These are phyloP conservation scores for Moricandia arvensis DNA, from an alignment of 345 rosid species.

Conservation along the genomic window DNA sequence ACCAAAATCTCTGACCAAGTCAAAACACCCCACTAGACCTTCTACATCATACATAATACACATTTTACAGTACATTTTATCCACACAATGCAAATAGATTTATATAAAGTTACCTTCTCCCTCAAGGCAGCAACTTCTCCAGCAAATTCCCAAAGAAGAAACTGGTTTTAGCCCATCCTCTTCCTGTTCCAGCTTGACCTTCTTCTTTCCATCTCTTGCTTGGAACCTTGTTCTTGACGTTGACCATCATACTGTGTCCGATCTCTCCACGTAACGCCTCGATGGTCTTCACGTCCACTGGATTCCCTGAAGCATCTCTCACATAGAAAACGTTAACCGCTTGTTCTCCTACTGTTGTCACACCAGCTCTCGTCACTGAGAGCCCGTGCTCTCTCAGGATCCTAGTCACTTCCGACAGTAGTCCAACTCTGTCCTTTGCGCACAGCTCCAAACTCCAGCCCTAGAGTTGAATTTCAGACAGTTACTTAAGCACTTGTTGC, in stretches of 20 bases:
- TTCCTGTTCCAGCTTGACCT: constrained; percentile 47
- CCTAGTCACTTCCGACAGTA: constrained; percentile 86
- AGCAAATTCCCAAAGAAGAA: constrained; percentile 88
- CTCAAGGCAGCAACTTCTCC: constrained; percentile 75
- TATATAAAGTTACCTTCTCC: background rate
- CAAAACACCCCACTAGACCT: constrained; percentile 16
- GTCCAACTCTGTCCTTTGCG: constrained; percentile 83
- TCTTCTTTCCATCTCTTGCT: constrained; percentile 43
- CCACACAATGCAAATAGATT: constrained; percentile 16
- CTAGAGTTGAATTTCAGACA: constrained; percentile 38
- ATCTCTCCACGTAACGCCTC: constrained; percentile 83
- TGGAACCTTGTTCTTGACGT: constrained; percentile 67
- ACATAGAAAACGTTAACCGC: constrained; percentile 87
- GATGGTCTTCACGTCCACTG: constrained; percentile 71
- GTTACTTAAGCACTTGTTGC: background rate
- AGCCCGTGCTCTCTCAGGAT: constrained; percentile 82
- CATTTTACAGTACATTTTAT: constrained; percentile 30
- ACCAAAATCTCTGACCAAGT: constrained; percentile 24
- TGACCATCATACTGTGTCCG: constrained; percentile 77
- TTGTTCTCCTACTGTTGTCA: constrained; percentile 82
- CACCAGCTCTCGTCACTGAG: constrained; percentile 80
- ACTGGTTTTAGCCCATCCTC: constrained; percentile 78
- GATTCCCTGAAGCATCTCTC: constrained; percentile 81
- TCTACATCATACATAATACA: constrained; percentile 24
- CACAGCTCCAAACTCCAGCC: constrained; percentile 83